Base-by-base conservation (phyloP, 2,329 filamentous ascomycete species). In the Exophiala viscosa region DNA sequence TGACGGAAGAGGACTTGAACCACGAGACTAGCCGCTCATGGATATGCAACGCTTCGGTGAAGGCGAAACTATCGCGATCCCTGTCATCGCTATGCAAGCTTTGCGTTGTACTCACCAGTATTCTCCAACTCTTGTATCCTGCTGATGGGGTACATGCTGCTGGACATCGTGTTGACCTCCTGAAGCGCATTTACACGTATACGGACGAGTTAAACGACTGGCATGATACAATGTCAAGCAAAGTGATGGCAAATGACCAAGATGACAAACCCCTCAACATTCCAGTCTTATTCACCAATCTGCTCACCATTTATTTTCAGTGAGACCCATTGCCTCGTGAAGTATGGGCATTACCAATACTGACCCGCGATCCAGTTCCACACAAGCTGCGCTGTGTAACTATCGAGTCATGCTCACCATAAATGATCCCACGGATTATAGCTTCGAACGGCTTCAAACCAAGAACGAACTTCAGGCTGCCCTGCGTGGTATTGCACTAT, bases 241-340 rank as follows among this genome's bases (percentile, higher is more conserved):
- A 17, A n/a, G 18, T 18, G 3, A 15, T 17, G 18, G 6, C 9
- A 14, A 13, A 34, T 45, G 23, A 45, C n/a, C 18, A 34, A 13
- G 5, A 35, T 11, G 43, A 34, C 43, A 32, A 45, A 17, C 13
- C 1, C 23, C 17, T 45, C 18, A 11, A n/a, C n/a, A 17, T 45
- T 15, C 23, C 34, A 13, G 23, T 23, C n/a, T 17, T 45, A 11
- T 45, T 31, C 23, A 32, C 23, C 7, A 45, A 9, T 34, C 23
- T 45, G 14, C 43, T 45, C 43, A 45, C 23, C 43, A 45, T 45
- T 17, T 45, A 33, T 8, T 45, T 32, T 17, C 43, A 45, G 43
- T 45, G 34, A 45, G 43, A 7, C n/a, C 14, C 15, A 18, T 3
- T 45, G 9, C 23, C 18, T 15, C 3, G 17, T 9, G n/a, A n/a